Percentiles rank a stretch among this genome's conserved stretches.
These are phyloP conservation scores for Oidiodendron maius DNA, from an alignment of 495 filamentous ascomycete species.

Conservation along the genomic window DNA sequence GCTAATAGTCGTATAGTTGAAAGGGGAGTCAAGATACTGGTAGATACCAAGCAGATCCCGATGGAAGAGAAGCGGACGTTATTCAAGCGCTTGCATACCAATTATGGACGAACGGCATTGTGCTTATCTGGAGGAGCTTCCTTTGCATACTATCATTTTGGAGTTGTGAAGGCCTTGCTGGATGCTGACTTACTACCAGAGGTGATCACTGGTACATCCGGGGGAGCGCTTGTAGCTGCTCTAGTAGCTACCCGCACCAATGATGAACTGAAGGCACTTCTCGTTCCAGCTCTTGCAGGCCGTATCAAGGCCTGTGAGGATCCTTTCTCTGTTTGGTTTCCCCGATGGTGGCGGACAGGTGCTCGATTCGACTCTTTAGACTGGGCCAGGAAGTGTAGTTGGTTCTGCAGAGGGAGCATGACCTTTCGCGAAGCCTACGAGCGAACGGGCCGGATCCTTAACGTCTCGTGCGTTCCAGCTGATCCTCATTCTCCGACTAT, in stretches of 20 bases:
- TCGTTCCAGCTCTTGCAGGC: conserved; percentile 79
- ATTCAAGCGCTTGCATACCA: conserved; percentile 83
- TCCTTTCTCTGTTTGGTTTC: conserved; percentile 64
- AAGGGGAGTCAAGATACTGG: conserved; percentile 58
- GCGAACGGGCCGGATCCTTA: conserved; percentile 87
- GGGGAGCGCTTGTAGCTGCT: conserved; percentile 86
- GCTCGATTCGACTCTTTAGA: conserved; percentile 89
- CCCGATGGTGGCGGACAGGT: conserved; percentile 85
- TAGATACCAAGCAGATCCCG: conserved; percentile 58
- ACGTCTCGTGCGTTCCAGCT: conserved; percentile 93
- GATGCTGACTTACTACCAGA: conserved; percentile 83
- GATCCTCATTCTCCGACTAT: conserved; percentile 95
- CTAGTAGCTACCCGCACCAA: conserved; percentile 86
- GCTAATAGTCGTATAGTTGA: conserved; percentile 32
- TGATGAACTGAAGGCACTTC: conserved; percentile 75
- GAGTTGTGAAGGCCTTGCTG: conserved; percentile 83
- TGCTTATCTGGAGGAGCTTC: conserved; percentile 92
- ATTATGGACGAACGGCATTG: conserved; percentile 87
- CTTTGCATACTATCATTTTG: conserved; percentile 97
- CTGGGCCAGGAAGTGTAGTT: conserved; percentile 81
- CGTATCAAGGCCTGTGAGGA: conserved; percentile 85
- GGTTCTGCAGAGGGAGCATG: conserved; percentile 84
- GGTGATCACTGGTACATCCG: conserved; percentile 93
- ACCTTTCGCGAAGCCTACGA: conserved; percentile 95
- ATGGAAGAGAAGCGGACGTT: conserved; percentile 71